These are phyloP conservation scores for Nitzschia sp. DNA, from an alignment of 108 stramenopile species.

Conservation along the genomic window DNA sequence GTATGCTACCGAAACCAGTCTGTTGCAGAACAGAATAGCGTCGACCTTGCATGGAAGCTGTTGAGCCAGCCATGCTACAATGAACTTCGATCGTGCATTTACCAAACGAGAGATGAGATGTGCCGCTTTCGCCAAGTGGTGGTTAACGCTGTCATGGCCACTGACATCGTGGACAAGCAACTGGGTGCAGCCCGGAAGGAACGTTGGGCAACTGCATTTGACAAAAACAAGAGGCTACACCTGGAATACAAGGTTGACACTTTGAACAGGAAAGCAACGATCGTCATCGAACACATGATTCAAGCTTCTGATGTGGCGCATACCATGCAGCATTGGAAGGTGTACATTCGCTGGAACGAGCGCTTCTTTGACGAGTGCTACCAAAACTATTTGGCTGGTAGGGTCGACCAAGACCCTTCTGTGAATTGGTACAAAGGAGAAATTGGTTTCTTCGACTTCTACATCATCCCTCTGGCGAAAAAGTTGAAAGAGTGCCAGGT, in stretches of 20 bases:
- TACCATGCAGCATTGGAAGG: slow-evolving; percentile 38
- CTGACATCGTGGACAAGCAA: slow-evolving; percentile 47
- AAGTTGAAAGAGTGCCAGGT: background rate
- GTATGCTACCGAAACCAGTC: slow-evolving; percentile 24
- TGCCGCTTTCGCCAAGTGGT: slow-evolving; percentile 35
- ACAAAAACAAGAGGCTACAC: background rate
- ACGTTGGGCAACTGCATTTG: slow-evolving; percentile 48
- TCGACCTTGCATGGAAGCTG: slow-evolving; percentile 35
- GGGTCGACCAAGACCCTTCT: background rate
- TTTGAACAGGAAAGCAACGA: slow-evolving; percentile 33
- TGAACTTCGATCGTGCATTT: slow-evolving; percentile 28
- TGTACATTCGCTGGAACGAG: background rate
- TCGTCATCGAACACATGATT: slow-evolving; percentile 53
- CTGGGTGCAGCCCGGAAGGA: slow-evolving; percentile 23
- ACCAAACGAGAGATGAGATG: slow-evolving; percentile 24
- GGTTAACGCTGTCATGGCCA: slow-evolving; percentile 42
- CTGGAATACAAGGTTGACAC: background rate
- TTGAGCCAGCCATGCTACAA: slow-evolving; percentile 30
- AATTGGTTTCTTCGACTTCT: slow-evolving; percentile 1
- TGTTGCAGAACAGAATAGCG: slow-evolving; percentile 41
- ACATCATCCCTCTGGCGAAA: background rate
- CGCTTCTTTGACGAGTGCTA: background rate
- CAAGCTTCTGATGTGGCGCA: slow-evolving; percentile 53
- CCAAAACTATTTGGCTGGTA: background rate
- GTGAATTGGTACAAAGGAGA: background rate